Evolutionary conservation across 2,329 filamentous ascomycete species (phyloP).

Genomic region (Neonectria neomacrospora): DNA sequence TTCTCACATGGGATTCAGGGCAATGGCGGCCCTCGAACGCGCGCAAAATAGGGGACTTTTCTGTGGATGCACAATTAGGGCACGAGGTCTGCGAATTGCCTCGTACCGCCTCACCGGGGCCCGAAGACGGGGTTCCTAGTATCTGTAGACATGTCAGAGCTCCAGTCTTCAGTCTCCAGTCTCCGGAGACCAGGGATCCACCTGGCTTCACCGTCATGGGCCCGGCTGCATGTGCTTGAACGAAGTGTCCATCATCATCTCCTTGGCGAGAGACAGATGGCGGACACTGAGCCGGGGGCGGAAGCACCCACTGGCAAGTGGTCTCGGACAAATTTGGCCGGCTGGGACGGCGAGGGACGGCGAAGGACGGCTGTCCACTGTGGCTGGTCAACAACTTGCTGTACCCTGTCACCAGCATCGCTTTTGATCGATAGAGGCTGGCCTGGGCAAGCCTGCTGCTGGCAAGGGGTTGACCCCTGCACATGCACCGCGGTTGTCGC

Average conservation of each 20-base stretch:
- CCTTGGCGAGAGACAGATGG: constrained; percentile 32
- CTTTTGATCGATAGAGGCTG: constrained; percentile 41
- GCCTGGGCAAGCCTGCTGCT: background rate
- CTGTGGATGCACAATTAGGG: constrained; percentile 47
- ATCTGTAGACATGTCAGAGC: constrained; percentile 37
- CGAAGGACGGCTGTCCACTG: constrained; percentile 23
- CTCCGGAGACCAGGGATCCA: constrained; percentile 41
- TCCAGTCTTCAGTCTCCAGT: constrained; percentile 27
- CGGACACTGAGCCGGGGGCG: constrained; percentile 32
- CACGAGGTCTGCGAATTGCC: constrained; percentile 43
- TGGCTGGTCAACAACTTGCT: constrained; percentile 30
- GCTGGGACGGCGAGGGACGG: constrained; percentile 21
- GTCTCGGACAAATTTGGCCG: constrained; percentile 36
- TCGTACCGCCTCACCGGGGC: constrained; percentile 43
- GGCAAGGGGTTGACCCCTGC: constrained; percentile 38
- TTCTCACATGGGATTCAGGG: constrained; percentile 12
- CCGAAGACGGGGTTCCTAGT: constrained; percentile 35
- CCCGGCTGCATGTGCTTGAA: constrained; percentile 40
- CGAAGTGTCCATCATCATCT: constrained; percentile 41
- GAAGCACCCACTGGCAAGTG: constrained; percentile 24
- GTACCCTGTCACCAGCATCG: constrained; percentile 37
- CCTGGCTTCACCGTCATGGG: constrained; percentile 42
- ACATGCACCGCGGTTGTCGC: constrained; percentile 19
- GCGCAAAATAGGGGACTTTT: constrained; percentile 22
- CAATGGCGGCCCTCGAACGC: constrained; percentile 12